These are phyloP conservation scores for Colletotrichum salicis DNA, from an alignment of 2,329 filamentous ascomycete genomes.

Conservation along the genomic window DNA sequence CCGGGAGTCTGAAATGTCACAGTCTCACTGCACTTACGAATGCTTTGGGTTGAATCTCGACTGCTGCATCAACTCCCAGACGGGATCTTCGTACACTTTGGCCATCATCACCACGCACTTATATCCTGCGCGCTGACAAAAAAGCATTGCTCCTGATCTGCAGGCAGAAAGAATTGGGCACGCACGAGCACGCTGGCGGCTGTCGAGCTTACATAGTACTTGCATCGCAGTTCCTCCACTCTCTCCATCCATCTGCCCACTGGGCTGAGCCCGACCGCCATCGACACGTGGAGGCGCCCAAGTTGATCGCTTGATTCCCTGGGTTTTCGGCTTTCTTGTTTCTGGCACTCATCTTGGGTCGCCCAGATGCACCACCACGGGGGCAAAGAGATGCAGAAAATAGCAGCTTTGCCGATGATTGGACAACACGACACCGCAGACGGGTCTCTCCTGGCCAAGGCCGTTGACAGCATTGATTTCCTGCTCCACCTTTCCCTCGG, in stretches of 20 bases:
- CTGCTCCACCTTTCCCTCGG: background rate
- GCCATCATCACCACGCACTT: background rate
- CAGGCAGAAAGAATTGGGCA: background rate
- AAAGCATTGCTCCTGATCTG: background rate
- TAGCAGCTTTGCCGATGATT: conserved; percentile 19
- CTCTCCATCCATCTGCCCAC: background rate
- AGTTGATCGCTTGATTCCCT: conserved; percentile 31
- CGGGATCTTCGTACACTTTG: conserved; percentile 9
- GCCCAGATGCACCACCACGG: conserved; percentile 15
- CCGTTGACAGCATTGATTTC: conserved; percentile 5
- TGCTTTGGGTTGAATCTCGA: background rate
- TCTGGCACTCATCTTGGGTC: background rate
- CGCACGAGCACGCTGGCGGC: too few relatives aligned
- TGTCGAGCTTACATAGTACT: background rate
- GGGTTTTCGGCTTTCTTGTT: conserved; percentile 4
- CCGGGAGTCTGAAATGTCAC: background rate
- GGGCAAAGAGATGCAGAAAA: conserved; percentile 19
- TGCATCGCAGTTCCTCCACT: conserved; percentile 21
- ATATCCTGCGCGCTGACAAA: background rate
- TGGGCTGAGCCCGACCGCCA: conserved; percentile 21
- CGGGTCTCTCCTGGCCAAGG: background rate
- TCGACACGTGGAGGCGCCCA: conserved; percentile 32
- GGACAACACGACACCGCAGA: background rate
- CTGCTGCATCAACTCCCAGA: conserved; percentile 7
- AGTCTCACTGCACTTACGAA: background rate